Percentiles rank a stretch among this genome's conserved stretches.
phyloP scores from a whole-genome alignment of 176 grass and related monocot genomes.

The Aegilops tauschii region DNA sequence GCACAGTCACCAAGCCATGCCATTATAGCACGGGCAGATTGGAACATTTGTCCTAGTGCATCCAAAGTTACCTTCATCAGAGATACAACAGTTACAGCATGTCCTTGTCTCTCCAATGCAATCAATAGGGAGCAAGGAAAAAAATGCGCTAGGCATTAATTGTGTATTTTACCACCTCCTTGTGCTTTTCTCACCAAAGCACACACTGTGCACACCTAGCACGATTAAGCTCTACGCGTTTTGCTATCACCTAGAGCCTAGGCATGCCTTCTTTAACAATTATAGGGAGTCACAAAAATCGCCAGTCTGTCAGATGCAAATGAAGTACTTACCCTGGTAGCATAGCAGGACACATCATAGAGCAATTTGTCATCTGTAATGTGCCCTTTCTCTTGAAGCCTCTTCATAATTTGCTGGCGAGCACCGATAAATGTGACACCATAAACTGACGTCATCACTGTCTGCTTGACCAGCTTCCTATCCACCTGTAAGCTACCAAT shows the following conservation, averaged over 20 bases:
- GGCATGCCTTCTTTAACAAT: too few relatives aligned
- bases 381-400: slow-evolving; percentile 85
- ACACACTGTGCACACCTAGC: background rate
- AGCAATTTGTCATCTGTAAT: slow-evolving; percentile 77
- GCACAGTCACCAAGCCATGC: slow-evolving; percentile 91
- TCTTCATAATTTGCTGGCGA: slow-evolving; percentile 83
- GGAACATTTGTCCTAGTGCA: slow-evolving; percentile 96
- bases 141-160: background rate
- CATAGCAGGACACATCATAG: slow-evolving; percentile 77
- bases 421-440: slow-evolving; percentile 96
- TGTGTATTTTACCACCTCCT: background rate
- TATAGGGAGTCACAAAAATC: background rate
- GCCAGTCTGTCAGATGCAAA: background rate
- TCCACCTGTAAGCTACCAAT: slow-evolving; percentile 90
- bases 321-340: slow-evolving; percentile 57
- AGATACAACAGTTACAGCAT: slow-evolving; percentile 28
- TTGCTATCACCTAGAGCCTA: background rate
- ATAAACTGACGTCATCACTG: slow-evolving; percentile 99
- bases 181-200: background rate
- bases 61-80: slow-evolving; percentile 74
- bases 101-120: background rate
- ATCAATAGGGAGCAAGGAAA: slow-evolving; percentile 14
- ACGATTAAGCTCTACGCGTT: background rate
- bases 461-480: slow-evolving; percentile 98
- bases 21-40: slow-evolving; percentile 93